Conservation (phyloP, 2,329 filamentous ascomycete species). For the Leptographium radiaticola region DNA sequence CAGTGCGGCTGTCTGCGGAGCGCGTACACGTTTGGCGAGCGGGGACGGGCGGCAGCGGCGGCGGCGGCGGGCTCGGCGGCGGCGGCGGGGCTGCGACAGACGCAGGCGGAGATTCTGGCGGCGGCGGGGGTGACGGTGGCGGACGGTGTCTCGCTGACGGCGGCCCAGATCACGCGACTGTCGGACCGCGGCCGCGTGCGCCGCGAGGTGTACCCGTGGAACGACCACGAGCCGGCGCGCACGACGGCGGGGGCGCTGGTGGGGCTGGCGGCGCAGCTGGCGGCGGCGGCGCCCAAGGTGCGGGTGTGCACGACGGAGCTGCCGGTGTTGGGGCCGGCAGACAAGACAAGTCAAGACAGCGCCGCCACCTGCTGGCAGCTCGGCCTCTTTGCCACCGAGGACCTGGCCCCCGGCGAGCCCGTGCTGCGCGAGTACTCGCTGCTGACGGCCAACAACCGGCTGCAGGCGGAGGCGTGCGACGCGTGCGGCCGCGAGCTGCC, state of each 20-base stretch:
- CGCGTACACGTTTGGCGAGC: slow-evolving; percentile 50
- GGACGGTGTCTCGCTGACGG: slow-evolving; percentile 18
- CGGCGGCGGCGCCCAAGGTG: slow-evolving; percentile 62
- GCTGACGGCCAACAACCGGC: slow-evolving; percentile 75
- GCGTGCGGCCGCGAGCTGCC: slow-evolving; percentile 70
- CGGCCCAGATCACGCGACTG: slow-evolving; percentile 27
- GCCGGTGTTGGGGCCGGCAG: slow-evolving; percentile 50
- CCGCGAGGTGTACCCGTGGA: slow-evolving; percentile 59
- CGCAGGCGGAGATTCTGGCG: slow-evolving; percentile 35
- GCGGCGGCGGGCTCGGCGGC: slow-evolving; percentile 29
- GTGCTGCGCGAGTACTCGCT: slow-evolving; percentile 75
- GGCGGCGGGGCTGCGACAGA: slow-evolving; percentile 28
- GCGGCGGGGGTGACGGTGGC: neutral
- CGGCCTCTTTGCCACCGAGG: slow-evolving; percentile 76
- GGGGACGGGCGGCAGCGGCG: slow-evolving; percentile 43
- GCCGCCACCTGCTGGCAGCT: slow-evolving; percentile 55
- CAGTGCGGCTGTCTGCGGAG: slow-evolving; percentile 57
- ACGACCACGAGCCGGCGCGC: slow-evolving; percentile 54
- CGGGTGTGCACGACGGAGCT: slow-evolving; percentile 65
- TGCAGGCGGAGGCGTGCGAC: slow-evolving; percentile 80
- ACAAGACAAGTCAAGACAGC: slow-evolving; percentile 10
- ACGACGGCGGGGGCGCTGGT: slow-evolving; percentile 55
- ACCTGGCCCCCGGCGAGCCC: slow-evolving; percentile 62
- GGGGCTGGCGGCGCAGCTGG: slow-evolving; percentile 58
- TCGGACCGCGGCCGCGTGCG: slow-evolving; percentile 60